Evolutionary conservation across 2,329 filamentous ascomycete genomes (phyloP).

Genomic region (Cercospora beticola): DNA sequence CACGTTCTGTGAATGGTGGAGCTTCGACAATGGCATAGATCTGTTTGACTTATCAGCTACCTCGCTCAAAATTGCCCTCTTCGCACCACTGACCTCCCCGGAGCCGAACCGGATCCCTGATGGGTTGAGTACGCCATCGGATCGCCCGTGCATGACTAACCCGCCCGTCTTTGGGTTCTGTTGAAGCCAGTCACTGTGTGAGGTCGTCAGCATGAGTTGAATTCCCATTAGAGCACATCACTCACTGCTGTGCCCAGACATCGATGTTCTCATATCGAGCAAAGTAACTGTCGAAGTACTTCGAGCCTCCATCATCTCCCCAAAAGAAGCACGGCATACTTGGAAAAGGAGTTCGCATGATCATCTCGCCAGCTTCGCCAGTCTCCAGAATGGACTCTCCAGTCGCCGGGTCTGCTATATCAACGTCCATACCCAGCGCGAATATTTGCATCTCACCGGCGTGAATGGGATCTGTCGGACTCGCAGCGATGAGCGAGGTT

Average conservation of each 20-base stretch:
- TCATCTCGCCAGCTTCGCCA: constrained; percentile 47
- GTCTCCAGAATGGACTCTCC: constrained; percentile 38
- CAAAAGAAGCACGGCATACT: constrained; percentile 50
- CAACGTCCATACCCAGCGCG: constrained; percentile 50
- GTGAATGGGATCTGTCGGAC: constrained; percentile 46
- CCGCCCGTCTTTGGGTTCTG: constrained; percentile 45
- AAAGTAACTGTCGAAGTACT: constrained; percentile 50
- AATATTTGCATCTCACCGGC: constrained; percentile 44
- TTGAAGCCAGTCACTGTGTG: constrained; percentile 44
- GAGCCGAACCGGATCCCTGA: constrained; percentile 50
- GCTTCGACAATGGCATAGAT: constrained; percentile 52
- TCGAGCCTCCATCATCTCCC: constrained; percentile 43
- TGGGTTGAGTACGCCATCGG: constrained; percentile 51
- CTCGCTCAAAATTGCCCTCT: not conserved
- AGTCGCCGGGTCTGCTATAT: constrained; percentile 44
- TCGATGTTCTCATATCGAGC: constrained; percentile 43
- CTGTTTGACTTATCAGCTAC: constrained; percentile 3
- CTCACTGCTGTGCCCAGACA: constrained; percentile 46
- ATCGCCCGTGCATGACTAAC: constrained; percentile 46
- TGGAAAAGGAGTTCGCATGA: constrained; percentile 49
- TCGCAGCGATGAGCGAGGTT: constrained; percentile 46
- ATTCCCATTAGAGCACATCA: no score
- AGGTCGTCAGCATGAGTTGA: no score
- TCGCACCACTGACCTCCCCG: constrained; percentile 35
- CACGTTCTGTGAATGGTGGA: constrained; percentile 39